phyloP scores from a whole-genome alignment of 225 moss, liverwort and hornwort genomes.

The Thuidium tamariscinum region DNA sequence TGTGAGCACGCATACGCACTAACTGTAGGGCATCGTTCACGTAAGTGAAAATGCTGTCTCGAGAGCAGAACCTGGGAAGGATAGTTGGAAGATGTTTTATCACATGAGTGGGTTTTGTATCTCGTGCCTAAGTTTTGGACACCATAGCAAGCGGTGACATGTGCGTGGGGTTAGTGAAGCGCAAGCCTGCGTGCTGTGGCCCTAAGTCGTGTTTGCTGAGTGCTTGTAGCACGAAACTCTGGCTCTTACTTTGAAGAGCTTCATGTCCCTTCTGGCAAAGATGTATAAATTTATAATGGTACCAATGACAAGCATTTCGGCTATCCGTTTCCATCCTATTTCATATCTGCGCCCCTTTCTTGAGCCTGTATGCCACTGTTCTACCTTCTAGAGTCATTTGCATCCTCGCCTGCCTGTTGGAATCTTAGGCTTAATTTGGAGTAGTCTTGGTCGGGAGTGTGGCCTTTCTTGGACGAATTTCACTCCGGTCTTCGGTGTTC shows the following conservation, averaged over 20 bases:
- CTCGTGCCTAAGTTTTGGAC: conserved; percentile 7
- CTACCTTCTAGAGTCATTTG: not conserved
- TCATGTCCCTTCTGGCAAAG: not conserved
- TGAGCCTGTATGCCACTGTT: not conserved
- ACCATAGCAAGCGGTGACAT: not conserved
- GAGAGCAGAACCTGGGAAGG: not conserved
- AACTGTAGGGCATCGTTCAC: conserved; percentile 24
- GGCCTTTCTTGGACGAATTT: not conserved
- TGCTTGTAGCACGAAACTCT: not conserved
- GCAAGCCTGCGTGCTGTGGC: not conserved
- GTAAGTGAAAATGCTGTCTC: conserved; percentile 27
- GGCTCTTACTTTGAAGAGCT: not conserved
- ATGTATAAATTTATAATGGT: conserved; percentile 7
- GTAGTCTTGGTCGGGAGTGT: not conserved
- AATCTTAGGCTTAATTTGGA: not conserved
- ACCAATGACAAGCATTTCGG: not conserved
- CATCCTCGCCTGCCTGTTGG: not conserved
- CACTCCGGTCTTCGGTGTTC: not conserved
- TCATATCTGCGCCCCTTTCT: not conserved
- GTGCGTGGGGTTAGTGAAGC: conserved; percentile 3
- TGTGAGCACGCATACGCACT: not conserved
- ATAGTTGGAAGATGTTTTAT: not conserved
- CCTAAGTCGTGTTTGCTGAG: not conserved
- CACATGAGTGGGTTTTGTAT: not conserved
- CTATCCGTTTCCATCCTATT: not conserved